Base-by-base conservation (phyloP, 257 asterid genomes). In the Pogostemon cablin region DNA sequence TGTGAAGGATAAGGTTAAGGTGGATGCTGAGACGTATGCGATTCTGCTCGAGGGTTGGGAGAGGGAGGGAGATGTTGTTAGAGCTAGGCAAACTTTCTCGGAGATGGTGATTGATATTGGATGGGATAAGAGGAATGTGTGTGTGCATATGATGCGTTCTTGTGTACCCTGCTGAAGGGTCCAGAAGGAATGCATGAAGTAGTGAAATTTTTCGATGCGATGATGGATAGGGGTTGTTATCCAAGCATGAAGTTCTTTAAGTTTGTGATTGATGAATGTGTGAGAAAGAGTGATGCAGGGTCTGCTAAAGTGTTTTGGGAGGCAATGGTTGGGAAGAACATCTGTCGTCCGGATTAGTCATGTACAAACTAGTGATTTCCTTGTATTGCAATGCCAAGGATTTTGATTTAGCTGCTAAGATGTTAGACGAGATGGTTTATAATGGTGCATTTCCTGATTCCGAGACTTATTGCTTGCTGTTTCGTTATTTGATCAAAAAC, bases 21-120 rank as follows among this genome's bases (percentile, higher is more conserved):
- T 75, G 7, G 84, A 83, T 25, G 81, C 72, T 2, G 96, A 86
- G 65, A 72, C 91, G 0, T 89, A 83, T 68, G 81, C 83, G 5
- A 81, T 89, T 76, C 78, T 89, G 78, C 82, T 89, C 17, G 91
- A 89, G 76, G 96, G 96, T 5, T 83, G 85, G 78, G 96, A 85
- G 77, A 89, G 74, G 0, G 88, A 79, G 55, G 75, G 83, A 32
- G 77, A 79, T 59, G 88, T 76, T 59, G 57, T 7, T 49, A 53
- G 79, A 57, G 88, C 91, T 2, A 81, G 74, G 80, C 65, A 73
- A 20, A 83, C 85, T 12, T 86, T 82, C 65, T 68, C 81, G 0
- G 88, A 85, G 9, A 89, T 89, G 96, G 80, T 86, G 58, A 65
- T 2, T 9, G 89, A 82, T 74, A 52, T 89, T 7, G 96, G 96